Percentiles rank a stretch among this genome's conserved stretches.
Conservation (phyloP, 495 filamentous ascomycete species). For the Barbatosphaeria neglecta region DNA sequence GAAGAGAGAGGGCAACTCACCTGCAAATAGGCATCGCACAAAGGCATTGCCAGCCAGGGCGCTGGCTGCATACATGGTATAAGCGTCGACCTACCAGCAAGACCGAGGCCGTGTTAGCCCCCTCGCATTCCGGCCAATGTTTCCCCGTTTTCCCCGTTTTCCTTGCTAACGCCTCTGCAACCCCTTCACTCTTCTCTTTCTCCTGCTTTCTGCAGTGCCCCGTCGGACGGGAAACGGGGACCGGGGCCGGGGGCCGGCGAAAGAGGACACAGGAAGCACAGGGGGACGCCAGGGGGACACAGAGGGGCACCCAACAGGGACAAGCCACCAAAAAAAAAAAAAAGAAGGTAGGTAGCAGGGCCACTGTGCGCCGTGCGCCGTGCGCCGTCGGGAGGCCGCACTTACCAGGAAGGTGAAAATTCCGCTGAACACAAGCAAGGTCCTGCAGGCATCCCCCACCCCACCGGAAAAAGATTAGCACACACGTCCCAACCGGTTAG, state of each 20-base stretch:
- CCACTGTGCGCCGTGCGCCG: no score
- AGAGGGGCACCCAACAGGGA: no score
- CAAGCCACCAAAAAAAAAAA: no score
- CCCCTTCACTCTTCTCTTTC: background rate
- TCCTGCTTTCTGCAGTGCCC: background rate
- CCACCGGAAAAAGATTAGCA: no score
- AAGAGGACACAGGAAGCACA: background rate
- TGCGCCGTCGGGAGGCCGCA: conserved; percentile 5
- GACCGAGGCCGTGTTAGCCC: conserved; percentile 15
- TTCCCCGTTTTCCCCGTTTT: no score
- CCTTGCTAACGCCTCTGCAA: background rate
- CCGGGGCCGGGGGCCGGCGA: background rate
- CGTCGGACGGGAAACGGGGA: background rate
- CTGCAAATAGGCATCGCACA: conserved; percentile 70
- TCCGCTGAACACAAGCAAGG: conserved; percentile 66
- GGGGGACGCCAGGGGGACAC: no score
- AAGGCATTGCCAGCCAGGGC: conserved; percentile 85
- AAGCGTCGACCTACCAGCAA: conserved; percentile 66
- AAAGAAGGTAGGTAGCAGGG: no score
- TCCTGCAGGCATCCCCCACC: no score
- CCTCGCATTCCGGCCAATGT: conserved; percentile 12
- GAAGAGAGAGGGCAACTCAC: conserved; percentile 35
- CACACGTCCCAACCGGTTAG: conserved; percentile 17
- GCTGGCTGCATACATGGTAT: conserved; percentile 78
- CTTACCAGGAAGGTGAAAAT: conserved; percentile 79